A percentile compares a stretch with the other conserved stretches of the same genome.
phyloP scores from a whole-genome alignment of 2,329 filamentous ascomycete genomes.

The Monilinia polystroma region DNA sequence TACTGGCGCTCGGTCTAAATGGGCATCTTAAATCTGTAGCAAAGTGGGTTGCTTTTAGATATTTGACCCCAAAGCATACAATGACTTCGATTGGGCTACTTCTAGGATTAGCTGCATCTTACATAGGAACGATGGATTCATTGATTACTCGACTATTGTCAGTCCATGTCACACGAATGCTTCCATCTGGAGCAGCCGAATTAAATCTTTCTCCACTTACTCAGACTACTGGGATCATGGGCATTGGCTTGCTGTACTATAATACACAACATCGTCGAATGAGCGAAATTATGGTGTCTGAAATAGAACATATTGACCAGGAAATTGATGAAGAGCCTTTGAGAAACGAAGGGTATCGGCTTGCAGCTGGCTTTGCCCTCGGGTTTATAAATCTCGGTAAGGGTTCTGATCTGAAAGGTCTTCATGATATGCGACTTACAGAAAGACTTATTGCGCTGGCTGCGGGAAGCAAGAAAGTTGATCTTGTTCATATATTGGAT shows the following conservation, averaged over 20 bases:
- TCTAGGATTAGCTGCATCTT: conserved; percentile 86
- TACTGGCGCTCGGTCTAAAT: conserved; percentile 87
- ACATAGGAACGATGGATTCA: conserved; percentile 95
- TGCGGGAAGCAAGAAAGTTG: conserved; percentile 84
- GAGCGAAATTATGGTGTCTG: conserved; percentile 98
- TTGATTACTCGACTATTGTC: conserved; percentile 90
- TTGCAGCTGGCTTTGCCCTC: conserved; percentile 89
- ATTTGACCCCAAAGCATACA: conserved; percentile 96
- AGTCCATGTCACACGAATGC: conserved; percentile 92
- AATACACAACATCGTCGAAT: conserved; percentile 95
- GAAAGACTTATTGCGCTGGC: conserved; percentile 84
- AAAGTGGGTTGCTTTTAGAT: conserved; percentile 99
- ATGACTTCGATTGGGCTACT: conserved; percentile 99
- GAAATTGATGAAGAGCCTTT: conserved; percentile 82
- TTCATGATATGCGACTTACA: conserved; percentile 91
- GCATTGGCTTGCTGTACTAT: conserved; percentile 90
- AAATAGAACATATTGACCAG: conserved; percentile 82
- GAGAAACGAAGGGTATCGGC: conserved; percentile 91
- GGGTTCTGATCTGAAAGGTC: conserved; percentile 79
- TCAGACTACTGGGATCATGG: conserved; percentile 95
- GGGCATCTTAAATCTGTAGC: conserved; percentile 92
- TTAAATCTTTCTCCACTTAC: conserved; percentile 90
- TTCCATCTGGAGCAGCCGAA: conserved; percentile 88
- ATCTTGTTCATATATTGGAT: conserved; percentile 89
- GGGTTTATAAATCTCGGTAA: conserved; percentile 94